Conservation (phyloP, 1,139 yeast genomes). For the Debaryomycetaceae sp. region DNA sequence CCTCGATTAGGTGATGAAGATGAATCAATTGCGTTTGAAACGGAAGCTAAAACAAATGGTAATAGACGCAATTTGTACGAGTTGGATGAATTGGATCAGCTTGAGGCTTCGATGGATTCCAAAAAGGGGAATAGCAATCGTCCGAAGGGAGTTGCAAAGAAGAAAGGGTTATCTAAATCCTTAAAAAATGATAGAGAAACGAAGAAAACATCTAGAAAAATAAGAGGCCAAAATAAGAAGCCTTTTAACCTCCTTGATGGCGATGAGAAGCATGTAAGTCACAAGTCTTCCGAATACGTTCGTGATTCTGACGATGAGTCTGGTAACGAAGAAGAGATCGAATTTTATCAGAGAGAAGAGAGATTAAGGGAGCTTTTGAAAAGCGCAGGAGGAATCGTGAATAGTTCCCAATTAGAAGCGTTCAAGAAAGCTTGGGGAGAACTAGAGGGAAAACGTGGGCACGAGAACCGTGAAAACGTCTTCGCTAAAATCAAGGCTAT, state of each 20-base stretch:
- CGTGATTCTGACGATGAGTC: constrained; percentile 66
- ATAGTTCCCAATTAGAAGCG: constrained; percentile 32
- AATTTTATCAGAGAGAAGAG: constrained; percentile 59
- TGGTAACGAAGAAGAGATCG: constrained; percentile 53
- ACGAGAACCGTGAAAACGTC: background rate
- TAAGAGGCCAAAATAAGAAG: background rate
- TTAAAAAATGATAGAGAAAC: background rate
- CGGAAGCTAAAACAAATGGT: constrained; percentile 16
- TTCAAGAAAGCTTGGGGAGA: constrained; percentile 39
- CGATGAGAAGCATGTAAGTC: constrained; percentile 9
- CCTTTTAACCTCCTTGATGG: constrained; percentile 8
- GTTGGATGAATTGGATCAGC: constrained; percentile 30
- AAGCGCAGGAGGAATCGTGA: constrained; percentile 41
- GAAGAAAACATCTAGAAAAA: background rate
- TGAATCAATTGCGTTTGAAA: constrained; percentile 36
- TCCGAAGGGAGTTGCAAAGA: constrained; percentile 20
- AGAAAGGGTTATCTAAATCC: constrained; percentile 6
- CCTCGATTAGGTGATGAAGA: constrained; percentile 18
- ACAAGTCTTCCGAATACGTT: constrained; percentile 52
- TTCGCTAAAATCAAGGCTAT: background rate
- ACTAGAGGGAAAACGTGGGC: constrained; percentile 17
- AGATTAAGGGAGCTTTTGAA: constrained; percentile 42
- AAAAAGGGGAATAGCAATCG: constrained; percentile 1
- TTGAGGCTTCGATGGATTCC: constrained; percentile 22
- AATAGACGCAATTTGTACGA: constrained; percentile 19